Evolutionary conservation across 768 basidiomycete species (phyloP).

Genomic region (Podaxis pistillaris): DNA sequence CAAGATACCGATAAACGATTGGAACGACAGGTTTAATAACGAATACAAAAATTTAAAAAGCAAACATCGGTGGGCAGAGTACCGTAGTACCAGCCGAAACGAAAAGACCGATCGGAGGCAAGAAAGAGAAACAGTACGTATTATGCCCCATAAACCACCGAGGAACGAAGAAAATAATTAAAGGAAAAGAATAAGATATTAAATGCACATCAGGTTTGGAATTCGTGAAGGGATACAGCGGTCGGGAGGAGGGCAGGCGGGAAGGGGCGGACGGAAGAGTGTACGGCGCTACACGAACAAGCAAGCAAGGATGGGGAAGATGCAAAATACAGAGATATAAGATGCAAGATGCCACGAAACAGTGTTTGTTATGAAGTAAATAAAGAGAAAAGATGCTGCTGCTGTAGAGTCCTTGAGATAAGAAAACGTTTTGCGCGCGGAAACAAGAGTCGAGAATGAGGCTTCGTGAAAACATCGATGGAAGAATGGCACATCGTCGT

Average conservation of each 20-base stretch:
- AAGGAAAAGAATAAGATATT: constrained; percentile 11
- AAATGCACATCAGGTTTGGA: constrained; percentile 10
- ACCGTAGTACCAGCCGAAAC: constrained; percentile 18
- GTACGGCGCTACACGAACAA: constrained; percentile 9
- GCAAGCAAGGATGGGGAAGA: constrained; percentile 7
- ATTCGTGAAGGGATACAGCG: constrained; percentile 12
- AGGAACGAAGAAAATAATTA: constrained; percentile 5
- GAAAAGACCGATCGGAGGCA: constrained; percentile 16
- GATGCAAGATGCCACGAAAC: constrained; percentile 15
- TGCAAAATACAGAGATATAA: constrained; percentile 14
- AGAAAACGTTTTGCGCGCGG: constrained; percentile 11
- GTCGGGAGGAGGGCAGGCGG: background rate
- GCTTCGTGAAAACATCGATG: constrained; percentile 21
- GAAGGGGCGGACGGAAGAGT: background rate
- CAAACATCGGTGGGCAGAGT: constrained; percentile 16
- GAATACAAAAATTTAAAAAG: constrained; percentile 18
- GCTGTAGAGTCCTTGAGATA: constrained; percentile 16
- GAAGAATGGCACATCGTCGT: constrained; percentile 8
- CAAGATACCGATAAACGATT: background rate
- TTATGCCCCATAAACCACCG: constrained; percentile 6
- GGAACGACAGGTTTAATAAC: constrained; percentile 4
- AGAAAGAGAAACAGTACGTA: constrained; percentile 13
- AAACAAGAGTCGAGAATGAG: constrained; percentile 22
- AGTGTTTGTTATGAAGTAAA: constrained; percentile 11
- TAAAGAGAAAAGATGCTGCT: constrained; percentile 11